These are phyloP conservation scores for Hamamelis virginiana DNA, from an alignment of 164 flowering plant species.

Conservation along the genomic window DNA sequence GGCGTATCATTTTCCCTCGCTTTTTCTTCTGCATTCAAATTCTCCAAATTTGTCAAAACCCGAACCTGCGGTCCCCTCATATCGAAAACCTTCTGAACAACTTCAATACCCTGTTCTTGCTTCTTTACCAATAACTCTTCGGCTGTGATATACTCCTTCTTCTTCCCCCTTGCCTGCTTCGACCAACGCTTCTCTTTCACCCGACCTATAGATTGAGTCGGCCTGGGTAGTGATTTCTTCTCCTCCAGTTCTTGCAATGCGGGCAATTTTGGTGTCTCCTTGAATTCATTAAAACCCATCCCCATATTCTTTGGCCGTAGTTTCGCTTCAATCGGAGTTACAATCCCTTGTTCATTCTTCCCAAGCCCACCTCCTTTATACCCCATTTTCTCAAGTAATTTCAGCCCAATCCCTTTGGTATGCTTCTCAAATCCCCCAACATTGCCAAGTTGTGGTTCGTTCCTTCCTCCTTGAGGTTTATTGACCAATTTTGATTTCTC, in stretches of 20 bases:
- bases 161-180: conserved; percentile 42
- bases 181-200: conserved; percentile 56
- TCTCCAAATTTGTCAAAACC: conserved; percentile 75
- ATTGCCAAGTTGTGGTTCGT: conserved; percentile 24
- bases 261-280: conserved; percentile 43
- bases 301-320: conserved; percentile 83
- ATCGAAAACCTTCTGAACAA: conserved; percentile 78
- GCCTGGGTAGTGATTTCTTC: conserved; percentile 28
- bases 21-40: conserved; percentile 72
- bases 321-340: conserved; percentile 74
- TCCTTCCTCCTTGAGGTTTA: conserved; percentile 31
- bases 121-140: conserved; percentile 70
- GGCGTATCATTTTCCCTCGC: conserved; percentile 68
- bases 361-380: conserved; percentile 95
- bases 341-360: conserved; percentile 81
- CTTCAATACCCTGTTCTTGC: conserved; percentile 60
- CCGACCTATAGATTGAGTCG: conserved; percentile 6
- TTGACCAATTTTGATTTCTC: conserved; percentile 37
- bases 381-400: conserved; percentile 80
- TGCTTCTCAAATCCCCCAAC: conserved; percentile 74
- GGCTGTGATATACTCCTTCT: conserved; percentile 52
- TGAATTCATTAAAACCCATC: conserved; percentile 76
- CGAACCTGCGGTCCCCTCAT: conserved; percentile 93
- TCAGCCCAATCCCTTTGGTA: conserved; percentile 83
- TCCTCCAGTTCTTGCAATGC: conserved; percentile 41